Evolutionary conservation across 495 filamentous ascomycete species (phyloP), one percentile per base, ranked within the genome.

Genomic region (Talaromyces liani): DNA sequence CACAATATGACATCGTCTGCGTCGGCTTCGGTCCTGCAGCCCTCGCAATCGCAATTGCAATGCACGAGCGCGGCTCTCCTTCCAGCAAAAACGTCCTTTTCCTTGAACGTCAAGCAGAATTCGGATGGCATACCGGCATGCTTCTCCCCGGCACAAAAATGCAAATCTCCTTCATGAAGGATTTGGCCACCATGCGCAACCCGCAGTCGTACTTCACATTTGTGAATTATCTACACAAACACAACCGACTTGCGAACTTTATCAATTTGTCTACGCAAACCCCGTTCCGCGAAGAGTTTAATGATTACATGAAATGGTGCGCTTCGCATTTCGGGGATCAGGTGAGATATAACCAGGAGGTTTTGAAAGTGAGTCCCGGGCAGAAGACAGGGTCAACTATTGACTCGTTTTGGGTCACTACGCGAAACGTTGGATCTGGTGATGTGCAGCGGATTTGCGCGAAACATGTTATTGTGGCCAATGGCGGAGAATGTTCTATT

Each of bases 131-230:
- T 73, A 85, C 88, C 3, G 93, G 93, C 33, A 98, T 98, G 93
- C 83, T 97, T 61, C 84, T 98, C 1, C 91, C 92, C 0, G 91
- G 91, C 51, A 88, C 92, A 12, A 90, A 88, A 71, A 98, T 98
- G 93, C 93, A 98, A 73, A 97, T 98, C 63, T 93, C 91, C 34
- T 98, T 97, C 81, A 81, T 98, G 74, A 98, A 98, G 78, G 94
- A 97, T 68, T 81, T 98, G 63, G 93, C 94, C 6, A 94, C 91
- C 6, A 77, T 97, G 57, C 83, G 93, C 49, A 86, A 97, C 66
- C 93, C 93, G 3, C 86, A 88, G 64, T 95, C 91, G 59, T 80
- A 92, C 66, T 98, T 97, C 76, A 97, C 93, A 4, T 98, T 98
- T 76, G 79, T 96, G 64, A 97, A 97, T 73, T 97, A 97, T 71